Evolutionary conservation across 2,329 filamentous ascomycete species (phyloP), one percentile per base, ranked within the genome.

Genomic region (Hypoxylon sp.): DNA sequence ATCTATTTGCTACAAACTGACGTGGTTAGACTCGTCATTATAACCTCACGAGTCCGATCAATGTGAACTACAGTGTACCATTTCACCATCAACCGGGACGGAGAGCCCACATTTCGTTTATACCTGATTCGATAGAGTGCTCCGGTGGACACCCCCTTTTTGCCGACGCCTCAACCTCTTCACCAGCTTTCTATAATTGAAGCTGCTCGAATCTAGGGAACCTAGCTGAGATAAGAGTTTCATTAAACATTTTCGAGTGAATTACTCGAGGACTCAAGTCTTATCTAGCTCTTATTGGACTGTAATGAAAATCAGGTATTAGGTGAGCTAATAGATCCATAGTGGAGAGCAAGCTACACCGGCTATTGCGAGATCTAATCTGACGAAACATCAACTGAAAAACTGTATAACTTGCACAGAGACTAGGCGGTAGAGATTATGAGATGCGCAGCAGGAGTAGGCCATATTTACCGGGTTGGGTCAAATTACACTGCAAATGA

Each of bases 1-100:
- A 66, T 69, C 70, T 72, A 72, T 73, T 73, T 73, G 70, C 70
- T 71, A 61, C 61, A 55, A 57, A 30, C 6, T 46, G 51, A 69
- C 58, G 57, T 63, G 63, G 55, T 37, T 52, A 45, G 52, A 46
- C 56, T 58, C 63, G 63, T 66, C 63, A 63, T 66, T 41, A 57
- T 41, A 63, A 45, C 55, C 51, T 62, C 47, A 63, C 51, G 8
- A 57, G 60, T 54, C 51, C 32, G 14, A 63, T 63, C 29, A 55
- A 60, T 43, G 30, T 46, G 9, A 63, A 46, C 29, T 25, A 51
- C 43, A 3, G 6, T 27, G 6, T 27, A 27, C 25, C 47, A 53
- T 68, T 43, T 57, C 52, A 50, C 29, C 37, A 55, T 55, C 50
- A 11, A 62, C 51, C 16, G 48, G 27, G 30, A 45, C 9, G 19